These are phyloP conservation scores for Lentinula guzmanii DNA, from an alignment of 768 basidiomycete species.

Conservation along the genomic window DNA sequence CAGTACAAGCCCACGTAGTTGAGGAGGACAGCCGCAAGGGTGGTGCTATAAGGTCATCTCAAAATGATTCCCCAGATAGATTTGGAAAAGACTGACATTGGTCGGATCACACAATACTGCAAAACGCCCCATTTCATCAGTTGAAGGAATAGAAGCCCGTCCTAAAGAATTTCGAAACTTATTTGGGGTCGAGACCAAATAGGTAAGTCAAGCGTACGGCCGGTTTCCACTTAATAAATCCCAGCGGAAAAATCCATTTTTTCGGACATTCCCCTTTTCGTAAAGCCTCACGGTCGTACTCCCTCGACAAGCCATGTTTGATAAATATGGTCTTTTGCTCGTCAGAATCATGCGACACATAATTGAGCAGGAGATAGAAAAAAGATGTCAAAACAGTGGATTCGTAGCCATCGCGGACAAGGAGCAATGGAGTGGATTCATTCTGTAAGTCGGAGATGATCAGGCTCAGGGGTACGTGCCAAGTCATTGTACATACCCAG, in stretches of 20 bases:
- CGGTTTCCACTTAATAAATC: conserved; percentile 58
- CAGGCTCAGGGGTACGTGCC: background rate
- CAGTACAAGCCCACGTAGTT: conserved; percentile 68
- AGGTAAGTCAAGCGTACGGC: conserved; percentile 27
- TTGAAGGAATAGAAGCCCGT: conserved; percentile 65
- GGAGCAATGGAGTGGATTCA: conserved; percentile 61
- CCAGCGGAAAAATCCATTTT: conserved; percentile 69
- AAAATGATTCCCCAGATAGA: background rate
- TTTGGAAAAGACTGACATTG: conserved; percentile 31
- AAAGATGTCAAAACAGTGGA: conserved; percentile 70
- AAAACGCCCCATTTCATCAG: conserved; percentile 74
- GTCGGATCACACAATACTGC: conserved; percentile 66
- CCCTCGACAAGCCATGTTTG: conserved; percentile 51
- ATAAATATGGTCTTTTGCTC: conserved; percentile 58
- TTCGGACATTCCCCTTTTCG: conserved; percentile 38
- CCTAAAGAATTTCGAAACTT: conserved; percentile 24
- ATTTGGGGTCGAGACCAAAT: conserved; percentile 6
- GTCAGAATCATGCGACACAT: conserved; percentile 56
- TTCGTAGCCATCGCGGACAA: conserved; percentile 73
- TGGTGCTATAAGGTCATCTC: conserved; percentile 31
- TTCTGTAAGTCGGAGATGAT: conserved; percentile 30
- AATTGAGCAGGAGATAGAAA: conserved; percentile 71
- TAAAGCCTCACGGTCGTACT: conserved; percentile 38
- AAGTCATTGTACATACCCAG: conserved; percentile 40
- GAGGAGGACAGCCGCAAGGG: conserved; percentile 54